These are phyloP conservation scores for Xylaria sp. DNA, from an alignment of 2,329 filamentous ascomycete genomes.

Conservation along the genomic window DNA sequence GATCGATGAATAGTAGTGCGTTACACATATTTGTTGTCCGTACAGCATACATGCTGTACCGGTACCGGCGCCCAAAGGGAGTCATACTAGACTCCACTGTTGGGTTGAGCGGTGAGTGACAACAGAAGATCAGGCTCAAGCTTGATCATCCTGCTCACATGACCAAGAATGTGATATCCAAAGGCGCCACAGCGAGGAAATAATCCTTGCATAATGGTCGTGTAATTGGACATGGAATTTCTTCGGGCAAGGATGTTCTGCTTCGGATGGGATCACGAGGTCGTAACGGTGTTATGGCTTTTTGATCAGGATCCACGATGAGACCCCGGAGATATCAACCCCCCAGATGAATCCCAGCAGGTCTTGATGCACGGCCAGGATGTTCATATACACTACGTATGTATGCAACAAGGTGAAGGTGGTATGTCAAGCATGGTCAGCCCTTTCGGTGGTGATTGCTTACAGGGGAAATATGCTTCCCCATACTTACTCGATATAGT, in stretches of 20 bases:
- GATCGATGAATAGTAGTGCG: slow-evolving; percentile 5
- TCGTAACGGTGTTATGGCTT: slow-evolving; percentile 22
- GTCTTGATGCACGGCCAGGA: slow-evolving; percentile 29
- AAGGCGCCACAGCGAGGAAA: slow-evolving; percentile 28
- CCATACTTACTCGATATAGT: slow-evolving; percentile 26
- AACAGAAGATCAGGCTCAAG: slow-evolving; percentile 35
- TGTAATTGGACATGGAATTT: slow-evolving; percentile 30
- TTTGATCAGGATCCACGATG: slow-evolving; percentile 28
- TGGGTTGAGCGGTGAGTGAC: slow-evolving; percentile 37
- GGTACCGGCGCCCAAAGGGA: slow-evolving; percentile 31
- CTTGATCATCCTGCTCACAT: slow-evolving; percentile 33
- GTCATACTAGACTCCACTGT: slow-evolving; percentile 34
- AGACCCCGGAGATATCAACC: slow-evolving; percentile 24
- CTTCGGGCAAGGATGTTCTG: slow-evolving; percentile 23
- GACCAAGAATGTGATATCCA: slow-evolving; percentile 32
- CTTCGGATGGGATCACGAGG: slow-evolving; percentile 28
- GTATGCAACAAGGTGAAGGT: slow-evolving; percentile 30
- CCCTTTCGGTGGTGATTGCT: slow-evolving; percentile 22
- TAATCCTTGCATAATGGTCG: slow-evolving; percentile 20
- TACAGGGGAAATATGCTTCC: slow-evolving; percentile 22
- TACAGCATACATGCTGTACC: slow-evolving; percentile 21
- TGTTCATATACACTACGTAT: slow-evolving; percentile 7
- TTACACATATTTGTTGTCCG: slow-evolving; percentile 29
- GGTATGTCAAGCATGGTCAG: slow-evolving; percentile 33
- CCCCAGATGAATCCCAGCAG: slow-evolving; percentile 20